Percentiles rank a stretch among this genome's conserved stretches.
phyloP scores from a whole-genome alignment of 129 eudicot species.

The Arctium lappa region DNA sequence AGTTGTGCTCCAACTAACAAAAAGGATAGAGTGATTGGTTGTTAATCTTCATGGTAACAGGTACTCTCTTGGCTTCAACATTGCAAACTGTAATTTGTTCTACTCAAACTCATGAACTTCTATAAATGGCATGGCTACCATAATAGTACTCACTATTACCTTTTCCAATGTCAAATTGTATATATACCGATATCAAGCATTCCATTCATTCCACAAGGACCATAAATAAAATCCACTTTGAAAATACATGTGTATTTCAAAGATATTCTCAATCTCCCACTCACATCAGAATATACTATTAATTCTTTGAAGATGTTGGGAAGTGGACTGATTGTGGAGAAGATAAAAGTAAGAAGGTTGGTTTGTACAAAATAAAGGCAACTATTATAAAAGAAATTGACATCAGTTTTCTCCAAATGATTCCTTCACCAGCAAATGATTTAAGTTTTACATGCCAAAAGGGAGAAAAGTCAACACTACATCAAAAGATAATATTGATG shows the following conservation, averaged over 20 bases:
- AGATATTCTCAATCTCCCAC: not conserved
- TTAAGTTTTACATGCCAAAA: conserved; percentile 19
- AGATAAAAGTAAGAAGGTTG: not conserved
- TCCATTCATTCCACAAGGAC: not conserved
- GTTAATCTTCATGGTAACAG: conserved; percentile 1
- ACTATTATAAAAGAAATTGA: not conserved
- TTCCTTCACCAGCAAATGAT: conserved; percentile 15
- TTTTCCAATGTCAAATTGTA: not conserved
- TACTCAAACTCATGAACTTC: not conserved
- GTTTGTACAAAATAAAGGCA: not conserved
- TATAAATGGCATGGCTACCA: not conserved
- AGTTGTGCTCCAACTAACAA: not conserved
- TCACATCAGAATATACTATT: not conserved
- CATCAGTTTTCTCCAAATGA: conserved; percentile 11
- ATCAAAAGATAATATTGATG: conserved; percentile 1
- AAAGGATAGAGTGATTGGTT: not conserved
- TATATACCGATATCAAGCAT: not conserved
- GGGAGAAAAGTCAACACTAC: conserved; percentile 22
- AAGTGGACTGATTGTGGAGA: not conserved
- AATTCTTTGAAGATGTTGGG: not conserved
- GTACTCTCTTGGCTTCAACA: not conserved
- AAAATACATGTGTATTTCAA: not conserved
- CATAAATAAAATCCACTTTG: not conserved
- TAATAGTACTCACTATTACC: not conserved
- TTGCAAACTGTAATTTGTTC: not conserved